Base-by-base conservation (phyloP, 176 grass and related monocot genomes). In the Otatea glauca region DNA sequence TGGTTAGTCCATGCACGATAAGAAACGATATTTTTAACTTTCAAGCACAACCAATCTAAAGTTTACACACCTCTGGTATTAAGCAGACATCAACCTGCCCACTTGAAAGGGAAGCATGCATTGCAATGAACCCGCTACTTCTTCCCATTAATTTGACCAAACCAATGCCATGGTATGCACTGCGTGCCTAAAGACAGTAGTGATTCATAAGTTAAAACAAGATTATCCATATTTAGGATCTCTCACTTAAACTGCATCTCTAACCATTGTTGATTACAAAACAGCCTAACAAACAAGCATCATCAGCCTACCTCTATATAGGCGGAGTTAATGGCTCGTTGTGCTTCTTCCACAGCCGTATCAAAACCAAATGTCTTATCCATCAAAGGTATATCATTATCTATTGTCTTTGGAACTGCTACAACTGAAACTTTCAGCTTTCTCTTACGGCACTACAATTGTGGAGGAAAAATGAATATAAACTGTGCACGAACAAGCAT, bases 291-390 rank as follows among this genome's bases (percentile, higher is more conserved):
- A 77, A 23, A 20, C 34, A 15, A 79, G 47, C 24, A 76, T 60
- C 15, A 70, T 2, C 27, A 81, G 27, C 43, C 39, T 74, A 94
- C 96, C 96, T 98, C 96, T 74, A 98, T 96, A 78, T 98, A 98
- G 35, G 93, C 96, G 92, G 96, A 95, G 81, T 94, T 94, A 60
- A 98, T 95, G 64, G 96, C 93, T 74, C 89, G 86, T 41, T 93
- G 96, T 74, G 96, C 93, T 93, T 98, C 93, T 92, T 98, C 96
- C 53, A 98, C 93, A 83, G 93, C 93, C 29, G 96, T 98, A 85
- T 98, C 96, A 85, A 98, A 98, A 75, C 93, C 96, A 90, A 98
- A 98, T 8, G 93, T 98, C 77, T 94, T 98, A 79, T 98, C 96
- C 93, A 98, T 95, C 44, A 94, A 87, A 79, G 90, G 96, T 88